These are phyloP conservation scores for Verticillium nubilum DNA, from an alignment of 2,329 filamentous ascomycete species.

Conservation along the genomic window DNA sequence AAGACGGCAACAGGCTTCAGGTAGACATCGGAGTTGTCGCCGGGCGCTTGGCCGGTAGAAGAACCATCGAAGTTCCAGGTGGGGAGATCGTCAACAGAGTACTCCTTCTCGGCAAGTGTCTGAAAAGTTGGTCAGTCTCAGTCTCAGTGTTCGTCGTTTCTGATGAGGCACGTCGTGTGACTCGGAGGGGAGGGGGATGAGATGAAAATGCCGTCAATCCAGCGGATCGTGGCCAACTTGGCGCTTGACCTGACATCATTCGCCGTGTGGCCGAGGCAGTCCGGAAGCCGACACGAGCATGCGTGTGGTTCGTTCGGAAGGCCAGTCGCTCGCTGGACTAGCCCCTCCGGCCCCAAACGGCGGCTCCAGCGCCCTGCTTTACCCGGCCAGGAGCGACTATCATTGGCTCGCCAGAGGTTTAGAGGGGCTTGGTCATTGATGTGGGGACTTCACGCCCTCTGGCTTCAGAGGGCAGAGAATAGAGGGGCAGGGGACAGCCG, in stretches of 20 bases:
- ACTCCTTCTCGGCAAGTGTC: conserved; percentile 46
- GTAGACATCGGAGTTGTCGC: conserved; percentile 97
- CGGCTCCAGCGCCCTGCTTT: neutral
- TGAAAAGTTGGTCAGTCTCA: conserved; percentile 15
- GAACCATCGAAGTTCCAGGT: conserved; percentile 65
- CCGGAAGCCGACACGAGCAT: too few species aligned
- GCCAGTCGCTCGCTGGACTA: neutral
- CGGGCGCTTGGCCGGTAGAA: conserved; percentile 85
- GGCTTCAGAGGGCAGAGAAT: neutral
- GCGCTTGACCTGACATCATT: too few species aligned
- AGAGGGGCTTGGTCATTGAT: neutral
- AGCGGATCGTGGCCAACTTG: too few species aligned
- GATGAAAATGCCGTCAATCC: neutral
- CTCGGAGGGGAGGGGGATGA: neutral
- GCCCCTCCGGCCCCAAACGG: neutral
- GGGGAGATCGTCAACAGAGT: conserved; percentile 46
- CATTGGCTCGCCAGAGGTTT: neutral
- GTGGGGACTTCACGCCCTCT: neutral
- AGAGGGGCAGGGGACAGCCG: neutral
- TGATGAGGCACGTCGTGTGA: neutral
- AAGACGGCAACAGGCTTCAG: conserved; percentile 84
- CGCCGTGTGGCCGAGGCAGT: too few species aligned
- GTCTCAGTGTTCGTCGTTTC: neutral
- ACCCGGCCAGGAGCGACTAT: neutral
- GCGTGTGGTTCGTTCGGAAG: neutral